A percentile compares a stretch with the other conserved stretches of the same genome.
Conservation (phyloP, 805 yeast species). For the Lachancea mirantina region DNA sequence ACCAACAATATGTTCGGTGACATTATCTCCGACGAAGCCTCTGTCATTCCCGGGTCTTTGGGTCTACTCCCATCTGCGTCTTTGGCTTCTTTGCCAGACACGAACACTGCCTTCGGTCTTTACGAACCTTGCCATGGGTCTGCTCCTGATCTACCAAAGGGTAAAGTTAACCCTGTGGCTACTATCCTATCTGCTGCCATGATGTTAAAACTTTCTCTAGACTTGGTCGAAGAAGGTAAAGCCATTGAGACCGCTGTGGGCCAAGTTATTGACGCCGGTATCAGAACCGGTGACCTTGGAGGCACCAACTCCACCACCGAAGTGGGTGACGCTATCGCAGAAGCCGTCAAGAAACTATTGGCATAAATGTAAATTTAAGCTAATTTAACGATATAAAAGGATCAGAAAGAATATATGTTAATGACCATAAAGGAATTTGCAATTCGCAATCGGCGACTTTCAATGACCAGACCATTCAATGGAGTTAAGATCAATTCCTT, state of each 20-base stretch:
- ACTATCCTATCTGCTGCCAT: conserved; percentile 93
- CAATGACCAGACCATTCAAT: conserved; percentile 98
- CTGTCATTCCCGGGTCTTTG: conserved; percentile 94
- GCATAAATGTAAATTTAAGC: conserved; percentile 9
- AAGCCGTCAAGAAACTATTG: conserved; percentile 55
- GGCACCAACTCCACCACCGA: conserved; percentile 80
- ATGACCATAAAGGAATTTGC: neutral
- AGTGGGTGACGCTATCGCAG: conserved; percentile 91
- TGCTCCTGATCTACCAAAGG: conserved; percentile 86
- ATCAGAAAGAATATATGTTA: neutral
- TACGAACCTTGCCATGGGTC: conserved; percentile 99
- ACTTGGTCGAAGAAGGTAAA: conserved; percentile 74
- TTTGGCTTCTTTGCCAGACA: conserved; percentile 92
- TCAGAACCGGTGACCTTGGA: conserved; percentile 87
- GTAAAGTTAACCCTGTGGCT: conserved; percentile 92
- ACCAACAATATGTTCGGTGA: conserved; percentile 98
- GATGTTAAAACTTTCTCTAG: conserved; percentile 91
- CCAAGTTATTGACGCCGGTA: conserved; percentile 69
- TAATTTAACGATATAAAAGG: conserved; percentile 6
- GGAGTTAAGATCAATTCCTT: conserved; percentile 87
- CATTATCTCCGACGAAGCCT: conserved; percentile 95
- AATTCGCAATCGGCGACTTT: conserved; percentile 5
- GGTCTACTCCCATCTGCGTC: conserved; percentile 95
- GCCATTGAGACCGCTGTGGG: conserved; percentile 86
- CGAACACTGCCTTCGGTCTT: conserved; percentile 88